Evolutionary conservation across 2,329 filamentous ascomycete genomes (phyloP).

Genomic region (Botrytis paeoniae): DNA sequence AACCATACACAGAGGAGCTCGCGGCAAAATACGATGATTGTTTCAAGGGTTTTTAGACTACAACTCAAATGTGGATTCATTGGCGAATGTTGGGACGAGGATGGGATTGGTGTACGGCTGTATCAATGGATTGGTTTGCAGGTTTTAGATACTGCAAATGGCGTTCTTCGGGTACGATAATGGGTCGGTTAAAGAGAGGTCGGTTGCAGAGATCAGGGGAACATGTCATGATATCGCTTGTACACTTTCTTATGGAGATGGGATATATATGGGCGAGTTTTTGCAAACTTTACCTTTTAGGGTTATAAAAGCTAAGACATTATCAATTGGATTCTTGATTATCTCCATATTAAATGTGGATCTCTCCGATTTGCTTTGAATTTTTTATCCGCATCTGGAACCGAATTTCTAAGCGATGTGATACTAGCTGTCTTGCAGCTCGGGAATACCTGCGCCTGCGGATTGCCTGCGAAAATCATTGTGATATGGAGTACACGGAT

Average conservation of each 20-base stretch:
- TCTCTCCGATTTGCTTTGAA: not conserved
- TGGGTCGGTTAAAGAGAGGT: slow-evolving; percentile 5
- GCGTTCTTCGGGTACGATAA: slow-evolving; percentile 16
- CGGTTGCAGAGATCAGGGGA: slow-evolving; percentile 11
- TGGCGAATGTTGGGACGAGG: slow-evolving; percentile 2
- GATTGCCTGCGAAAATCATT: not conserved
- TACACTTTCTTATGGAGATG: slow-evolving; percentile 1
- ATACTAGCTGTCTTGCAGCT: not conserved
- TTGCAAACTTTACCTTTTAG: not conserved
- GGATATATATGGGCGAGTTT: not conserved
- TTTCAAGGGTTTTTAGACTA: slow-evolving; percentile 65
- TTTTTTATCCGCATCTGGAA: not conserved
- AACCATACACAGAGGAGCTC: slow-evolving; percentile 68
- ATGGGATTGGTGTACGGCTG: slow-evolving; percentile 10
- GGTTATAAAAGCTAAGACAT: slow-evolving; percentile 2
- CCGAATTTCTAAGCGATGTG: not conserved
- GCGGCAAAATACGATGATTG: slow-evolving; percentile 64
- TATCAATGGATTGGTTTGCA: slow-evolving; percentile 13
- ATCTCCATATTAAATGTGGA: not conserved
- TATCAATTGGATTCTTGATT: not conserved
- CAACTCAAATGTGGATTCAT: slow-evolving; percentile 14
- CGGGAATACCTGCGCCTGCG: not conserved
- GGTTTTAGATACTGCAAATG: slow-evolving; percentile 10
- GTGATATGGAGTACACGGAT: not conserved
- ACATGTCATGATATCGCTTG: slow-evolving; percentile 7